phyloP scores from a whole-genome alignment of 1,284 basidiomycete genomes.

The Cutaneotrichosporon cutaneum region DNA sequence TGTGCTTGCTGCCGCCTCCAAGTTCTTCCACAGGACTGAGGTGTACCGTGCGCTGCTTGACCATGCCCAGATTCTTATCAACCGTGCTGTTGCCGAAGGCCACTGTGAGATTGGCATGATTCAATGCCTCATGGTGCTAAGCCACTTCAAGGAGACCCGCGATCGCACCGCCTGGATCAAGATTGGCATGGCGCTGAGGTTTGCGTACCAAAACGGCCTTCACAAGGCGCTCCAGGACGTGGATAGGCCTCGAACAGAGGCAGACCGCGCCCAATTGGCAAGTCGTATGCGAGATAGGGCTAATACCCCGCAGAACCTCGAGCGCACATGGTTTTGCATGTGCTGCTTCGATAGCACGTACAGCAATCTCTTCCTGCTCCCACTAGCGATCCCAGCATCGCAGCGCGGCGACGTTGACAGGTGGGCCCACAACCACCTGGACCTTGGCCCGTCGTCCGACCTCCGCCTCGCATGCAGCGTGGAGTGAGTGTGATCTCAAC shows the following conservation, averaged over 20 bases:
- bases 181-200: slow-evolving; percentile 1
- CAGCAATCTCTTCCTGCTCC: background rate
- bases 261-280: too few relatives aligned
- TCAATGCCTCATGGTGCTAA: slow-evolving; percentile 1
- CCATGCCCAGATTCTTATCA: slow-evolving; percentile 1
- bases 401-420: background rate
- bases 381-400: background rate
- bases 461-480: background rate
- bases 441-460: background rate
- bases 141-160: background rate
- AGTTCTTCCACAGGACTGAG: background rate
- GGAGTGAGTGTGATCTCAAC: background rate
- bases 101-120: slow-evolving; percentile 3
- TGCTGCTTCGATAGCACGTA: slow-evolving; percentile 3
- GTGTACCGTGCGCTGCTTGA: background rate
- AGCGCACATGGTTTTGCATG: background rate
- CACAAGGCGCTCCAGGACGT: background rate
- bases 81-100: background rate
- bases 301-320: background rate
- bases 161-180: slow-evolving; percentile 2
- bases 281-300: too few relatives aligned
- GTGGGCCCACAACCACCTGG: background rate
- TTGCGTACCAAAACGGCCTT: background rate
- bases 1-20: background rate
- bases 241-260: background rate